These are phyloP conservation scores for Coemansia biformis DNA, from an alignment of 192 early-diverging fungal genomes.

Conservation along the genomic window DNA sequence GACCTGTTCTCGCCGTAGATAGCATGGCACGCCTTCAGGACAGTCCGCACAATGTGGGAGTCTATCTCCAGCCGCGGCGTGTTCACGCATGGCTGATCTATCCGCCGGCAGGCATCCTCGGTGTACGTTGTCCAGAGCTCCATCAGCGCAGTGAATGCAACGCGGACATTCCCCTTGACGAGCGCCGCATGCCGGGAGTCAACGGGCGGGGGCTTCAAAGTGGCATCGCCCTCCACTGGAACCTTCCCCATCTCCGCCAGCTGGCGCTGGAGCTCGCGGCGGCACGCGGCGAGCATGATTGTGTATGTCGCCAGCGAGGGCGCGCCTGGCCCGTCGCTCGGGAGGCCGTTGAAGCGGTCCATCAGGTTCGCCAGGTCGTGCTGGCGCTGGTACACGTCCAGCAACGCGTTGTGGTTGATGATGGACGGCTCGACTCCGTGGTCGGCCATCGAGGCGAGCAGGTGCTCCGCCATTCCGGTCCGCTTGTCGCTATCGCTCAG, in stretches of 20 bases:
- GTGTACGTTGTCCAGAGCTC: conserved; percentile 19
- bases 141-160: conserved; percentile 18
- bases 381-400: conserved; percentile 41
- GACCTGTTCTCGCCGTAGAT: conserved; percentile 27
- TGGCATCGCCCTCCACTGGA: neutral
- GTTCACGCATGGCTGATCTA: neutral
- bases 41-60: conserved; percentile 19
- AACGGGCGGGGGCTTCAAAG: neutral
- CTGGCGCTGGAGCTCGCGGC: conserved; percentile 21
- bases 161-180: conserved; percentile 17
- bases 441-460: conserved; percentile 16
- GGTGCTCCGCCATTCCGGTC: conserved; percentile 20
- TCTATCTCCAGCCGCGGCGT: conserved; percentile 24
- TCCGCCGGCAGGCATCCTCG: conserved; percentile 23
- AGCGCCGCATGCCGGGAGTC: conserved; percentile 10
- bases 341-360: conserved; percentile 21
- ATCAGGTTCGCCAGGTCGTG: conserved; percentile 17
- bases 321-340: conserved; percentile 18
- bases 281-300: conserved; percentile 24
- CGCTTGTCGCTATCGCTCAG: conserved; percentile 29
- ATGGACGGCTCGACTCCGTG: conserved; percentile 20
- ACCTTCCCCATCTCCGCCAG: conserved; percentile 10
- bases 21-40: conserved; percentile 37
- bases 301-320: conserved; percentile 43
- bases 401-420: conserved; percentile 27